Base-by-base conservation (phyloP, 345 rosid species). In the Eucalyptus pumila region DNA sequence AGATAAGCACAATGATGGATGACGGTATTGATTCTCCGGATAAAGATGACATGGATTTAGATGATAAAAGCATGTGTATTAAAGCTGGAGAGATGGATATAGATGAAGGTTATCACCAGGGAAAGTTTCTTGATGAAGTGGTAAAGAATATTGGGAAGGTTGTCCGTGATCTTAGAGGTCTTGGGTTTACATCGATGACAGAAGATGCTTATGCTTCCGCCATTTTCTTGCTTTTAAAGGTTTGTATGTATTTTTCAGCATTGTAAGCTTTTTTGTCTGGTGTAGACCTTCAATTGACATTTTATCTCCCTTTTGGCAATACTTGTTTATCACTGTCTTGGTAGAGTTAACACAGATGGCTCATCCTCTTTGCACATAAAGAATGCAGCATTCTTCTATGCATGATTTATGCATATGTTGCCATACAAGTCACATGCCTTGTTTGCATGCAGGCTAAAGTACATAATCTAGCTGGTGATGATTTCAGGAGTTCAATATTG, bases 171-270 rank as follows among this genome's bases (percentile, higher is more conserved):
- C 99, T 97, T 90, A 94, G 98, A 94, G 94, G 94, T 91, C 94
- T 97, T 92, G 99, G 99, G 80, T 96, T 98, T 85, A 94, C 96
- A 76, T 96, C 98, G 58, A 95, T 94, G 98, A 93, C 98, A 52
- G 98, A 98, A 93, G 95, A 94, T 91, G 97, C 99, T 23, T 97
- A 97, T 94, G 99, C 99, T 91, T 96, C 98, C 88, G 95, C 98
- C 58, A 96, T 97, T 86, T 95, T 96, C 90, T 91, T 94, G 87
- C 97, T 97, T 92, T 92, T 97, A 80, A 95, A 97, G 97, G 99
- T 97, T 90, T 88, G 89, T 54, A 37, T 58, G 42, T 88, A 87
- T 90, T 37, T 56, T 87, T 49, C 45, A 11, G 69, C 76, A 37
- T 11, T 81, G 51, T 40, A 83, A 54, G 80, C 40, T 48, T 72